Evolutionary conservation across 192 early-diverging fungal genomes (phyloP).

Genomic region (Mortierella claussenii): DNA sequence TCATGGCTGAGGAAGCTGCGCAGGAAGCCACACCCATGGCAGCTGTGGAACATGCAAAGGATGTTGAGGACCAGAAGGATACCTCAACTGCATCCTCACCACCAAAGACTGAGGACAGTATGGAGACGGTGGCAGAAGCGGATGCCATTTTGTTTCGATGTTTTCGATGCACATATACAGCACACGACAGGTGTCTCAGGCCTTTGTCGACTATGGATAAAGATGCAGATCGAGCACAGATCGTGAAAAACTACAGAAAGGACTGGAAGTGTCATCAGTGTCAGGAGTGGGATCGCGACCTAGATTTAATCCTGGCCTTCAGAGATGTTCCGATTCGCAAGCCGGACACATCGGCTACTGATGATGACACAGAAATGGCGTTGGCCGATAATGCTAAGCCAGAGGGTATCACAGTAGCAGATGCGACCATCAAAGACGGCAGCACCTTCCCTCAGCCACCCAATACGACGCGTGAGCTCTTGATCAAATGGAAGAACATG

Average conservation of each 20-base stretch:
- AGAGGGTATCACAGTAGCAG: neutral
- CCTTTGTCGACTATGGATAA: conserved; percentile 16
- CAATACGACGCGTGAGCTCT: conserved; percentile 36
- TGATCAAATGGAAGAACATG: conserved; percentile 60
- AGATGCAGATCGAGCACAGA: conserved; percentile 2
- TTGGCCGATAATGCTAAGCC: conserved; percentile 6
- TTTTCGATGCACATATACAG: conserved; percentile 43
- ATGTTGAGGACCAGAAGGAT: conserved; percentile 11
- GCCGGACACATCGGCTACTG: conserved; percentile 1
- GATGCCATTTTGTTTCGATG: conserved; percentile 49
- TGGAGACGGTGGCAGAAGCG: neutral
- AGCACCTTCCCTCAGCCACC: conserved; percentile 19
- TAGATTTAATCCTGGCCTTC: conserved; percentile 49
- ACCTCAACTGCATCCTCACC: neutral
- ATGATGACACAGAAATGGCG: conserved; percentile 27
- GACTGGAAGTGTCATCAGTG: conserved; percentile 56
- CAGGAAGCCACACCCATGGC: neutral
- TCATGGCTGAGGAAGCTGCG: neutral
- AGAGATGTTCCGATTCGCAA: conserved; percentile 29
- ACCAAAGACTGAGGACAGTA: neutral
- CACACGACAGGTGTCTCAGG: conserved; percentile 47
- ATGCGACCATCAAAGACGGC: conserved; percentile 6
- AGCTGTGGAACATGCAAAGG: conserved; percentile 8
- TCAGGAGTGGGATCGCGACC: conserved; percentile 45
- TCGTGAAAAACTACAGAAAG: conserved; percentile 47